A percentile compares a stretch with the other conserved stretches of the same genome.
phyloP scores from a whole-genome alignment of 805 yeast species.

The Blastobotrys robertii region DNA sequence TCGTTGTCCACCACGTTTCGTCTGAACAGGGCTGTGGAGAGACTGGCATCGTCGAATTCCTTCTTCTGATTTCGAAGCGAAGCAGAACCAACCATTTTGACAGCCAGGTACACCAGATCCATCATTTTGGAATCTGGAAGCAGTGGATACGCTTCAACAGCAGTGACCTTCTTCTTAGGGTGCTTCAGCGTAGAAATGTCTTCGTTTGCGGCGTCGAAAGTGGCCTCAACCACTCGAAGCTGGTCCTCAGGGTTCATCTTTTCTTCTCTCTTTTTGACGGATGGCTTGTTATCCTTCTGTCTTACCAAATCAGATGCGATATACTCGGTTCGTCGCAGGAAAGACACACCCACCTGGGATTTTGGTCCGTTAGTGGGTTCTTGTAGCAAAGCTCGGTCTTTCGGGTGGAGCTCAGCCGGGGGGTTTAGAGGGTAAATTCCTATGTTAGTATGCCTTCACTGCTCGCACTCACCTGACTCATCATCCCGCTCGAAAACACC shows the following conservation, averaged over 20 bases:
- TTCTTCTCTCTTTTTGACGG: slow-evolving; percentile 12
- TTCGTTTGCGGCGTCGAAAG: slow-evolving; percentile 53
- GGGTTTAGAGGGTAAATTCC: slow-evolving; percentile 32
- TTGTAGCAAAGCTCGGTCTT: slow-evolving; percentile 63
- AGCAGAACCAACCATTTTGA: slow-evolving; percentile 37
- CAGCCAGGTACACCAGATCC: slow-evolving; percentile 52
- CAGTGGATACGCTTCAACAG: slow-evolving; percentile 69
- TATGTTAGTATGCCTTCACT: too few species aligned
- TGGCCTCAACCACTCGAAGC: slow-evolving; percentile 60
- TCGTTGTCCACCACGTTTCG: slow-evolving; percentile 61
- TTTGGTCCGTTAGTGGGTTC: slow-evolving; percentile 50
- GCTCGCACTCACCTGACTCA: too few species aligned
- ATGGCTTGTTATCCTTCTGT: slow-evolving; percentile 17
- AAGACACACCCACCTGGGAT: slow-evolving; percentile 42
- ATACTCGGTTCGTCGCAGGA: slow-evolving; percentile 90
- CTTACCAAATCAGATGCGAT: slow-evolving; percentile 52
- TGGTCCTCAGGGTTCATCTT: slow-evolving; percentile 52
- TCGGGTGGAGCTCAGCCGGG: slow-evolving; percentile 54
- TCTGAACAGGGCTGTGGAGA: slow-evolving; percentile 48
- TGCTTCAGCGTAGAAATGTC: slow-evolving; percentile 47
- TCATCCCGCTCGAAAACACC: slow-evolving; percentile 59
- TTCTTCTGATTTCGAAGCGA: slow-evolving; percentile 24
- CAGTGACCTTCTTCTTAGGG: slow-evolving; percentile 69
- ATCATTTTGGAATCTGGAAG: slow-evolving; percentile 87
- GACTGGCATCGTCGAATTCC: slow-evolving; percentile 17